These are phyloP conservation scores for Arabidopsis suecica DNA, from an alignment of 345 rosid genomes.

Conservation along the genomic window DNA sequence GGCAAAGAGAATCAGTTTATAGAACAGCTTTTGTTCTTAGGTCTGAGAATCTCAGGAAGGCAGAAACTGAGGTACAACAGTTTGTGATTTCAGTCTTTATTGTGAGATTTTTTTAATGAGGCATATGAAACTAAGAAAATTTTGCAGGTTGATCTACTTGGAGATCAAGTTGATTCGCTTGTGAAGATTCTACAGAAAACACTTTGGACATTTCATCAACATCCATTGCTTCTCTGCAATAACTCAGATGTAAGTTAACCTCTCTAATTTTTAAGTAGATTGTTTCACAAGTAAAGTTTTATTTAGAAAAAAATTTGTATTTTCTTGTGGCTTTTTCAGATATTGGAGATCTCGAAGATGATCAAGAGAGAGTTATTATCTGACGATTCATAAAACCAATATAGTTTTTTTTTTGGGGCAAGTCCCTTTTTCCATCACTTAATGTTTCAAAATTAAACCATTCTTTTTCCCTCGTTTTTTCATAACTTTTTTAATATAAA, in stretches of 20 bases:
- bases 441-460: no score
- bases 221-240: conserved; percentile 52
- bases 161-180: conserved; percentile 75
- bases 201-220: conserved; percentile 49
- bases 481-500: not conserved
- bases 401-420: no score
- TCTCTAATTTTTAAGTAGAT: conserved; percentile 6
- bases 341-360: conserved; percentile 55
- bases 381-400: conserved; percentile 14
- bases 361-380: conserved; percentile 57
- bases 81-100: no score
- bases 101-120: no score
- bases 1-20: conserved; percentile 55
- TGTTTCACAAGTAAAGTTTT: conserved; percentile 17
- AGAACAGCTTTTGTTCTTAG: conserved; percentile 64
- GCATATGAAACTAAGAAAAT: not conserved
- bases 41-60: conserved; percentile 73
- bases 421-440: not conserved
- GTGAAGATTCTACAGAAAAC: conserved; percentile 57
- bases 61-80: conserved; percentile 76
- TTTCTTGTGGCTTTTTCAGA: conserved; percentile 44
- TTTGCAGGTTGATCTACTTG: conserved; percentile 78
- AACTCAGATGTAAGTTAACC: conserved; percentile 51
- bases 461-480: not conserved
- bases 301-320: not conserved